Evolutionary conservation across 441 rosid species (phyloP).

Genomic region (Erodium texanum): DNA sequence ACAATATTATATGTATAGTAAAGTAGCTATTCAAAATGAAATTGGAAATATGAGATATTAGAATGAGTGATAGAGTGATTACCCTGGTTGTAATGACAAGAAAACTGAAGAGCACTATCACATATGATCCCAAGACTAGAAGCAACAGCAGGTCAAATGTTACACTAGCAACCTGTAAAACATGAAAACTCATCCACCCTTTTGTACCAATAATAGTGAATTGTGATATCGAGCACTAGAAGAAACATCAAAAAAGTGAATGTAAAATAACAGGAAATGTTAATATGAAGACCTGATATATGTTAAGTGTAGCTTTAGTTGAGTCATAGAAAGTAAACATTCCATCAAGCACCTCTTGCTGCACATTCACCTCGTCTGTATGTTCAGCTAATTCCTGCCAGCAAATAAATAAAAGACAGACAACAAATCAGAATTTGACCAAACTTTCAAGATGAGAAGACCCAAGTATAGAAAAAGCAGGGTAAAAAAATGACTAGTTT

Average conservation of each 20-base stretch:
- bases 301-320: conserved; percentile 59
- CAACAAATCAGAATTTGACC: background rate
- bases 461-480: background rate
- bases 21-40: background rate
- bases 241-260: no score
- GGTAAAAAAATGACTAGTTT: background rate
- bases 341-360: conserved; percentile 77
- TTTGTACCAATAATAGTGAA: background rate
- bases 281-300: conserved; percentile 60
- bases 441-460: background rate
- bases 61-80: conserved; percentile 16
- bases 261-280: no score
- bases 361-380: conserved; percentile 59
- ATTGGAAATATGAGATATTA: background rate
- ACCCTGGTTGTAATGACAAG: conserved; percentile 94
- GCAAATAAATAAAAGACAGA: background rate
- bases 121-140: conserved; percentile 78
- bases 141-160: conserved; percentile 92
- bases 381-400: conserved; percentile 81
- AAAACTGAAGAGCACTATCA: conserved; percentile 82
- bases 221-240: background rate
- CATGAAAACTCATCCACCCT: conserved; percentile 11
- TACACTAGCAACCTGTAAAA: conserved; percentile 87
- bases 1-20: background rate
- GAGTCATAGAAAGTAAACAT: conserved; percentile 85